phyloP scores from a whole-genome alignment of 1,139 yeast species.

The Candida glucosophila region DNA sequence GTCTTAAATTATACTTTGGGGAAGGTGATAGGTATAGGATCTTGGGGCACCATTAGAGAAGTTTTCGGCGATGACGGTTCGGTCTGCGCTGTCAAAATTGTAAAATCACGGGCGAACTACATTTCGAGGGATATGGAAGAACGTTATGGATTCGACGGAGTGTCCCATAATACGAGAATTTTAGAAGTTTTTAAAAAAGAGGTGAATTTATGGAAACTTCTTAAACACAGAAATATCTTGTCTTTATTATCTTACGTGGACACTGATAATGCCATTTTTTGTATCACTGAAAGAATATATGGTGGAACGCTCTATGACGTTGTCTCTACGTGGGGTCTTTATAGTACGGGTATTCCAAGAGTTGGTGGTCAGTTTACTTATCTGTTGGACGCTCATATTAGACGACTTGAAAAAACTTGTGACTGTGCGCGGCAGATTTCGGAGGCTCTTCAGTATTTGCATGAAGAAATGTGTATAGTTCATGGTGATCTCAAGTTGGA shows the following conservation, averaged over 20 bases:
- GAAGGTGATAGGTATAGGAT: constrained; percentile 80
- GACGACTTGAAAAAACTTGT: constrained; percentile 13
- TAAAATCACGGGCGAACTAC: constrained; percentile 40
- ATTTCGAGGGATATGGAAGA: constrained; percentile 5
- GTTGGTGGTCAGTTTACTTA: constrained; percentile 25
- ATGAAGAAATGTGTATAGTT: constrained; percentile 53
- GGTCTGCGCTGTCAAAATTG: constrained; percentile 69
- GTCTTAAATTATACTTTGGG: constrained; percentile 60
- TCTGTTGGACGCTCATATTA: constrained; percentile 18
- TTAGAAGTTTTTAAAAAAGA: constrained; percentile 58
- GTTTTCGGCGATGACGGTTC: constrained; percentile 40
- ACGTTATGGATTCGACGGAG: constrained; percentile 5
- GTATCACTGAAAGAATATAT: constrained; percentile 60
- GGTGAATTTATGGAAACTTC: constrained; percentile 62
- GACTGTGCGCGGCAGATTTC: constrained; percentile 35
- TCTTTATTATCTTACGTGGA: constrained; percentile 57
- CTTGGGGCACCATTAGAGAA: constrained; percentile 86
- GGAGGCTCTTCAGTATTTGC: constrained; percentile 63
- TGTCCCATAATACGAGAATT: constrained; percentile 20
- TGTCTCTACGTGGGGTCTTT: constrained; percentile 60
- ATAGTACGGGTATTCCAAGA: constrained; percentile 17
- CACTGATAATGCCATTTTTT: constrained; percentile 55
- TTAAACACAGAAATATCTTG: constrained; percentile 58
- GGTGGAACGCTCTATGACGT: constrained; percentile 82
- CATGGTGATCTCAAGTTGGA: constrained; percentile 90